These are phyloP conservation scores for Acanthamoeba quina DNA, from an alignment of 208 protist species.

Conservation along the genomic window DNA sequence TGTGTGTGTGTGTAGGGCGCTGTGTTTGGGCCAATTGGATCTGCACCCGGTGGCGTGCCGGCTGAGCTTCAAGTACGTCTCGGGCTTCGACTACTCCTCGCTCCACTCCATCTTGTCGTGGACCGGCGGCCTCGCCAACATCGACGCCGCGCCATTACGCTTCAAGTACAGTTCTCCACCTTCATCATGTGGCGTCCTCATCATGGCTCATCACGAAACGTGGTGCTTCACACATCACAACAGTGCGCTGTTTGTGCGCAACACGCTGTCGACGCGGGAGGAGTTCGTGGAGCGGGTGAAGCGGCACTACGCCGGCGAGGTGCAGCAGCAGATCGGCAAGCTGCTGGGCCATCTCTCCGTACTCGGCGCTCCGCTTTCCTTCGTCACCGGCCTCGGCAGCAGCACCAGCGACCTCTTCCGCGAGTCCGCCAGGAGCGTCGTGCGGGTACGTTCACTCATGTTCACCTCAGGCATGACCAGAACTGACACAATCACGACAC, in stretches of 20 bases:
- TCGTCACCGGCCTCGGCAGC: constrained; percentile 4
- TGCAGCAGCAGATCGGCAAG: constrained; percentile 7
- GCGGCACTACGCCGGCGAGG: constrained; percentile 13
- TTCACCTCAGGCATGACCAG: neutral
- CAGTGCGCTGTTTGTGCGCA: neutral
- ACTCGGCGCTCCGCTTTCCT: neutral
- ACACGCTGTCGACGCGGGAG: neutral
- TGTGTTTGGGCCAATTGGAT: constrained; percentile 5
- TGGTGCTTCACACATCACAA: neutral
- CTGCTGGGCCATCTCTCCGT: constrained; percentile 22
- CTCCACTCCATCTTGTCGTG: constrained; percentile 17
- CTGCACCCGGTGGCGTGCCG: constrained; percentile 7
- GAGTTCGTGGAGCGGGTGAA: neutral
- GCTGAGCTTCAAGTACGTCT: constrained; percentile 32
- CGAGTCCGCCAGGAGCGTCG: neutral
- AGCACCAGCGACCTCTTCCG: neutral
- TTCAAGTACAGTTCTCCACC: neutral
- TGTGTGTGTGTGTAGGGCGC: neutral
- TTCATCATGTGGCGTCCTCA: neutral
- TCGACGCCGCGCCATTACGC: neutral
- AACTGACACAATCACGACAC: neutral
- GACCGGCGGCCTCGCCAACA: constrained; percentile 13
- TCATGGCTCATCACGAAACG: neutral
- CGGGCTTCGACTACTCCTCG: constrained; percentile 36
- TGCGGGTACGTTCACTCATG: neutral